A percentile compares a stretch with the other conserved stretches of the same genome.
phyloP scores from a whole-genome alignment of 129 eudicot species.

The Tagetes erecta region DNA sequence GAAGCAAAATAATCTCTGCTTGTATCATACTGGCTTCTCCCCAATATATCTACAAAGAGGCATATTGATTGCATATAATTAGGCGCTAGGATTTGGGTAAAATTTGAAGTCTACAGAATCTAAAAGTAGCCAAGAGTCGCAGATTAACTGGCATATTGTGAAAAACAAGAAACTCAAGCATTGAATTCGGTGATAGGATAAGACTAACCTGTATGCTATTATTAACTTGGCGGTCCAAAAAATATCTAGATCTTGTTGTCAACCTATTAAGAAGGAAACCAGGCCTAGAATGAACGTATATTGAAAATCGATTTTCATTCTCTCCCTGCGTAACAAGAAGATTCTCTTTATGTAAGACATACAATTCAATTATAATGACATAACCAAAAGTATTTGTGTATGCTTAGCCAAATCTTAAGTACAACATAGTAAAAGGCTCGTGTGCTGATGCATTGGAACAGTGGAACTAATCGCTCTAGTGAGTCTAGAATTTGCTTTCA shows the following conservation, averaged over 20 bases:
- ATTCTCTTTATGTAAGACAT: slow-evolving; percentile 11
- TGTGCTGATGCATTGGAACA: background rate
- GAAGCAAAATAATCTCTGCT: slow-evolving; percentile 89
- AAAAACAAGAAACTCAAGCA: slow-evolving; percentile 7
- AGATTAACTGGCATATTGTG: background rate
- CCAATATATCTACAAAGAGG: slow-evolving; percentile 81
- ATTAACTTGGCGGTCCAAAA: slow-evolving; percentile 79
- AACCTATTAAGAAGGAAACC: slow-evolving; percentile 75
- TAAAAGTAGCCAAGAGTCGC: background rate
- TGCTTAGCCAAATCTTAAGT: background rate
- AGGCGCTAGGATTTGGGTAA: slow-evolving; percentile 2
- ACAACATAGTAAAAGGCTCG: slow-evolving; percentile 12
- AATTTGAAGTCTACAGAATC: slow-evolving; percentile 2
- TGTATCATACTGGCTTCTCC: slow-evolving; percentile 97
- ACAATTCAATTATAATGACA: slow-evolving; percentile 8
- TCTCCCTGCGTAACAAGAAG: slow-evolving; percentile 65
- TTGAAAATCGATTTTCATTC: slow-evolving; percentile 64
- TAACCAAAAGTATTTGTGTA: slow-evolving; percentile 10
- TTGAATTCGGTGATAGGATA: slow-evolving; percentile 4
- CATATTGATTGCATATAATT: slow-evolving; percentile 20
- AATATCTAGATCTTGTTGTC: slow-evolving; percentile 74
- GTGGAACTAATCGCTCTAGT: background rate
- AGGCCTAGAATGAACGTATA: slow-evolving; percentile 90
- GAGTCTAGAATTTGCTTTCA: slow-evolving; percentile 14
- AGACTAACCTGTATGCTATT: slow-evolving; percentile 76